Evolutionary conservation across 257 asterid genomes (phyloP), one percentile per base, ranked within the genome.

Genomic region (Haberlea rhodopensis): DNA sequence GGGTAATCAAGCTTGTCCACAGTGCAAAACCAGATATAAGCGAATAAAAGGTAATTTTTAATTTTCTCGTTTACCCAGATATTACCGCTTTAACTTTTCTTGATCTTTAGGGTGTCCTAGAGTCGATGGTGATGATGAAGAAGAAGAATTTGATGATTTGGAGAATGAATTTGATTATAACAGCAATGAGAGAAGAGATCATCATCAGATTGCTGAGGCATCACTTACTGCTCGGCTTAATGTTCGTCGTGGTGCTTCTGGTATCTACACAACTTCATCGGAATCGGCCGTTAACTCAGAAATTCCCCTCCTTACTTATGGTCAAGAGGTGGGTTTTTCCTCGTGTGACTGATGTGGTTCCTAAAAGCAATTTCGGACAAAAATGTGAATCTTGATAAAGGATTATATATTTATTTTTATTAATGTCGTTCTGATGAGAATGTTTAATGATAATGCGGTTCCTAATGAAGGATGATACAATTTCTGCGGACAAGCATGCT

Each of bases 71-170:
- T 46, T 21, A 19, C 63, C 61, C 53, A 2, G 58, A 5, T 53
- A 29, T 22, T 52, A 0, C n/a, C 19, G 19, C 65, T 26, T 5
- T 18, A 18, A 5, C n/a, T 1, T 54, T 32, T 49, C 52, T 56
- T n/a, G 25, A 16, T 27, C 60, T 65, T 60, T 80, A 89, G 97
- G 97, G 75, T 80, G 98, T 67, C 95, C 94, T 2, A 79, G 97
- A 65, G 98, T 92, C 5, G 98, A 92, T 46, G 98, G 98, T 8
- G 98, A 92, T 71, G 98, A 92, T 49, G 98, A 92, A 20, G 98
- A 92, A 63, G 96, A 92, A 29, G 98, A 87, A 48, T 92, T 85
- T 71, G 98, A 92, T 72, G 97, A 92, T 78, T 73, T 91, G 84
- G 98, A 92, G 46, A 75, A 85, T 57, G 98, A 91, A 57, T 87